A percentile compares a stretch with the other conserved stretches of the same genome.
Evolutionary conservation across 176 grass and related monocot species (phyloP).

Genomic region (Zoysia japonica): DNA sequence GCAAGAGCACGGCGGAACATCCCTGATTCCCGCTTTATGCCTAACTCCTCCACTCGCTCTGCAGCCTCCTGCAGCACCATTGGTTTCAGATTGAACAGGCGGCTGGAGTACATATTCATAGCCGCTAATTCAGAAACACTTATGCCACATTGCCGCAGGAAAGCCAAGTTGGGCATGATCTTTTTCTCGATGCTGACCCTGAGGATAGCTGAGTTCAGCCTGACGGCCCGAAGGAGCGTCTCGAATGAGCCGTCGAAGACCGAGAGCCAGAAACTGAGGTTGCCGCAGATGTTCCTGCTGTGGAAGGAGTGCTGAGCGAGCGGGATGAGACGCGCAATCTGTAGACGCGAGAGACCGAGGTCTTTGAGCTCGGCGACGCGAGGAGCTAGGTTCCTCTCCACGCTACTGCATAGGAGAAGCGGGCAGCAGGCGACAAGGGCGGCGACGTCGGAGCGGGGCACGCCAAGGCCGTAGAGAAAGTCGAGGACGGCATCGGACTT

Average conservation of each 20-base stretch:
- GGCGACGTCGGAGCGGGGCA: slow-evolving; percentile 39
- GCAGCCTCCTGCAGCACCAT: neutral
- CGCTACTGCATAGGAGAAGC: neutral
- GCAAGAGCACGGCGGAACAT: slow-evolving; percentile 10
- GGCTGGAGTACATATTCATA: neutral
- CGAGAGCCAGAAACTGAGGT: slow-evolving; percentile 36
- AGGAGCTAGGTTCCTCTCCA: neutral
- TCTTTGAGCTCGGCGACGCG: slow-evolving; percentile 16
- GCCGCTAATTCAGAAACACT: neutral
- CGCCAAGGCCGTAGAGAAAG: slow-evolving; percentile 29
- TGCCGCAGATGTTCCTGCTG: neutral
- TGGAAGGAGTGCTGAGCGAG: neutral
- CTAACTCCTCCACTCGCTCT: slow-evolving; percentile 8
- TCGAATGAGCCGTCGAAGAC: slow-evolving; percentile 16
- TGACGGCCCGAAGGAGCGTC: slow-evolving; percentile 5
- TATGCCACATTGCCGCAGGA: slow-evolving; percentile 32
- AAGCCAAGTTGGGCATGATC: slow-evolving; percentile 24
- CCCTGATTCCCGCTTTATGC: neutral
- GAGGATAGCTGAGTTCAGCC: neutral
- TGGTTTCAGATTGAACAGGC: slow-evolving; percentile 3
- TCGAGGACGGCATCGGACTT: slow-evolving; percentile 26
- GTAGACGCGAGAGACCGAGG: slow-evolving; percentile 38
- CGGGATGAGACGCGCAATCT: slow-evolving; percentile 34
- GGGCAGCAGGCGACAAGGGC: slow-evolving; percentile 19
- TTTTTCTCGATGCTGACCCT: neutral